phyloP scores from a whole-genome alignment of 257 asterid species.

The Galeopsis tetrahit region DNA sequence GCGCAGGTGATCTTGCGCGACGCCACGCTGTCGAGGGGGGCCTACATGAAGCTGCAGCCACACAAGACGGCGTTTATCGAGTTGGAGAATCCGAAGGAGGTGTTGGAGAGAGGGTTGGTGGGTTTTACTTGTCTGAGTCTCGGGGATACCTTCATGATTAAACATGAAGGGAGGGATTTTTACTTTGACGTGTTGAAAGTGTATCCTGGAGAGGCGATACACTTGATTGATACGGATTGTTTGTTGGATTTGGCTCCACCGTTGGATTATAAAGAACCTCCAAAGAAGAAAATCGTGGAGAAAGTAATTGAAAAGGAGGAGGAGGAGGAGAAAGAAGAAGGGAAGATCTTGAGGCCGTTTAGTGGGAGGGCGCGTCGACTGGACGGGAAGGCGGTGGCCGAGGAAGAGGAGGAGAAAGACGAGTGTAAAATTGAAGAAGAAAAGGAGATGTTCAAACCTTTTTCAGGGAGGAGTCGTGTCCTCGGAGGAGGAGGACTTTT shows the following conservation, averaged over 20 bases:
- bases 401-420: not conserved
- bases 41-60: conserved; percentile 16
- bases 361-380: conserved; percentile 10
- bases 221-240: conserved; percentile 11
- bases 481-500: not conserved
- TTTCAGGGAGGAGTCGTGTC: conserved; percentile 1
- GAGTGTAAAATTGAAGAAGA: not conserved
- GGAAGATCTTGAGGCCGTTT: conserved; percentile 20
- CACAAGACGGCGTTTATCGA: conserved; percentile 18
- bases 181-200: conserved; percentile 14
- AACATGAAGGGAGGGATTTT: not conserved
- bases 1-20: not conserved
- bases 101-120: conserved; percentile 5
- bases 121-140: conserved; percentile 8
- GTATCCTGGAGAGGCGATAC: not conserved
- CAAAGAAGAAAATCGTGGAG: not conserved
- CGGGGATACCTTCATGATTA: conserved; percentile 22
- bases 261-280: conserved; percentile 23
- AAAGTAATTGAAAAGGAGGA: not conserved
- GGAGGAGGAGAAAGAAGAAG: not conserved
- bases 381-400: conserved; percentile 19
- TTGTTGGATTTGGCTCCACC: conserved; percentile 20
- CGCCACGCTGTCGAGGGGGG: not conserved
- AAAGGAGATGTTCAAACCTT: conserved; percentile 13
- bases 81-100: not conserved